Evolutionary conservation across 176 grass and related monocot genomes (phyloP).

Genomic region (Zea luxurians): DNA sequence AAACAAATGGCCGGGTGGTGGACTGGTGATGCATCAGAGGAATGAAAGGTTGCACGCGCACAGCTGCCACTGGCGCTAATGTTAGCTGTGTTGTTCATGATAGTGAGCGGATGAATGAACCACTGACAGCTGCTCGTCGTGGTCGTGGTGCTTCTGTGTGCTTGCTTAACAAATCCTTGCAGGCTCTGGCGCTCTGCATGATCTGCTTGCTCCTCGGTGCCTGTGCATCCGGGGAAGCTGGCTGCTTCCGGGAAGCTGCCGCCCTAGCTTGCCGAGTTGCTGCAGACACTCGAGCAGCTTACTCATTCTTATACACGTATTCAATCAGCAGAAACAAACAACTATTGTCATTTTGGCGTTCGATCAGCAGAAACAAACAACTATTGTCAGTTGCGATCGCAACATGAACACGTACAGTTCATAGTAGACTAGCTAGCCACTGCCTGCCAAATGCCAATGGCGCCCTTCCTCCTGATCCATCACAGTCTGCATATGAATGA

Average conservation of each 20-base stretch:
- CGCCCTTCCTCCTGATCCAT: no score
- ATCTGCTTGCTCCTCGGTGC: not conserved
- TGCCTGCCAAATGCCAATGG: no score
- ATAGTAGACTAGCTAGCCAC: no score
- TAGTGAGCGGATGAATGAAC: not conserved
- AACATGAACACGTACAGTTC: no score
- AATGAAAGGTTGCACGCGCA: slow-evolving; percentile 39
- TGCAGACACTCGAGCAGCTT: no score
- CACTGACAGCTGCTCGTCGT: not conserved
- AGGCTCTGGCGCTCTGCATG: slow-evolving; percentile 3
- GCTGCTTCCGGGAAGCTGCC: slow-evolving; percentile 38
- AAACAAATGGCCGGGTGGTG: slow-evolving; percentile 58
- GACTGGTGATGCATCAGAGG: slow-evolving; percentile 22
- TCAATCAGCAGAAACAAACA: no score
- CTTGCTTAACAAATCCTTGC: not conserved
- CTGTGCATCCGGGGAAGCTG: not conserved
- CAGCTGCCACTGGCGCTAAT: slow-evolving; percentile 1
- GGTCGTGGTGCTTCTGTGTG: no score
- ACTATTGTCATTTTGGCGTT: no score
- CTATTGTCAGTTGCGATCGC: no score
- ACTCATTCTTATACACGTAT: no score
- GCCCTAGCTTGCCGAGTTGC: no score
- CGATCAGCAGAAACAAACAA: no score
- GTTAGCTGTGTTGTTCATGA: not conserved
- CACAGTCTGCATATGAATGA: not conserved